A percentile compares a stretch with the other conserved stretches of the same genome.
phyloP scores from a whole-genome alignment of 1,139 yeast species.

The Debaryomyces sp. region DNA sequence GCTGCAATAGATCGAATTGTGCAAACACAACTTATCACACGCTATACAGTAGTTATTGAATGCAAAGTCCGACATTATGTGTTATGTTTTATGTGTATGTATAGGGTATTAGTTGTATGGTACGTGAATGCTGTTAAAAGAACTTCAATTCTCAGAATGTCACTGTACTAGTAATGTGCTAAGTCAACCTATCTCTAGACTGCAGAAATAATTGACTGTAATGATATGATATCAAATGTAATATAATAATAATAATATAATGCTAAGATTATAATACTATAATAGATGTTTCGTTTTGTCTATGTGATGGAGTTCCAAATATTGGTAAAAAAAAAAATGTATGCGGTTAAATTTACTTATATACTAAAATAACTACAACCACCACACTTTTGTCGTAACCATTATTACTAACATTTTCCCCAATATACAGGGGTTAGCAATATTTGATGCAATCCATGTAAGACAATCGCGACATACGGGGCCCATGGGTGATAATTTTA shows the following conservation, averaged over 20 bases:
- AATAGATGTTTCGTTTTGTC: neutral
- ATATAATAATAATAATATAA: neutral
- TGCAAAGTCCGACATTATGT: constrained; percentile 35
- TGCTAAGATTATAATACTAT: neutral
- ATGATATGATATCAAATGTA: neutral
- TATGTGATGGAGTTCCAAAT: neutral
- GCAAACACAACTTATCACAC: constrained; percentile 61
- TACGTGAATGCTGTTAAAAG: neutral
- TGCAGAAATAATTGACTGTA: neutral
- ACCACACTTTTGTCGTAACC: constrained; percentile 3
- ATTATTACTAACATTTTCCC: neutral
- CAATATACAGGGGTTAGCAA: constrained; percentile 5
- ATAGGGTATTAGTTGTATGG: neutral
- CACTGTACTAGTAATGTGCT: neutral
- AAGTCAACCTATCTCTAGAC: neutral
- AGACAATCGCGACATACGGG: constrained; percentile 7
- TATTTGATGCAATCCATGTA: constrained; percentile 2
- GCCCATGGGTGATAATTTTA: constrained; percentile 6
- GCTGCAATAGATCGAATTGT: constrained; percentile 61
- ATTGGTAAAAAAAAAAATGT: neutral
- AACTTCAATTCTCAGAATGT: neutral
- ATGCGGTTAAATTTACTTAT: constrained; percentile 4
- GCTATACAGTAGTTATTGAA: constrained; percentile 69
- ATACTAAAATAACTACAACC: neutral
- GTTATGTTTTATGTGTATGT: neutral